These are phyloP conservation scores for Termitomyces heimii DNA, from an alignment of 768 basidiomycete species.

Conservation along the genomic window DNA sequence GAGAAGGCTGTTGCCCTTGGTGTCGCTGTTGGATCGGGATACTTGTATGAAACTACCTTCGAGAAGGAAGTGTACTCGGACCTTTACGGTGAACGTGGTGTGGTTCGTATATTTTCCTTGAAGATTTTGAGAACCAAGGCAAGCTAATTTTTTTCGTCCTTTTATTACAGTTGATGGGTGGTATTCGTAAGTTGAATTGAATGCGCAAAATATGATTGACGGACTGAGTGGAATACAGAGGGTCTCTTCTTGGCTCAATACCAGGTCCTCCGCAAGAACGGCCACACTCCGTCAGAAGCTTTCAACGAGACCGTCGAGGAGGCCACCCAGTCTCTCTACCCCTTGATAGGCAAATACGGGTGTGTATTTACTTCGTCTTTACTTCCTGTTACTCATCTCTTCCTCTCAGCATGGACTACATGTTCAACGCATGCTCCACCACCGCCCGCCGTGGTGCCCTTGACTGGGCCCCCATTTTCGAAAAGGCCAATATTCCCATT, in stretches of 20 bases:
- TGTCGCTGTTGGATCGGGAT: constrained; percentile 93
- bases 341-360: constrained; percentile 93
- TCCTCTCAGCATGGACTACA: constrained; percentile 88
- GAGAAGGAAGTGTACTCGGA: constrained; percentile 99
- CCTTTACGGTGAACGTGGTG: constrained; percentile 98
- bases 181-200: constrained; percentile 62
- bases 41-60: constrained; percentile 98
- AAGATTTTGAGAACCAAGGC: background rate
- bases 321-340: constrained; percentile 98
- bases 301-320: constrained; percentile 99
- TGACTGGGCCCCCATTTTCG: constrained; percentile 98
- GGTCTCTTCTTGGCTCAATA: constrained; percentile 99
- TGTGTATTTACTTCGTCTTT: constrained; percentile 27
- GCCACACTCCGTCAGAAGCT: constrained; percentile 95
- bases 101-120: constrained; percentile 51
- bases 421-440: constrained; percentile 99
- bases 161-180: constrained; percentile 80
- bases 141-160: constrained; percentile 3
- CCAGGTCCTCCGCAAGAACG: constrained; percentile 93
- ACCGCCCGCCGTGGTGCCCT: constrained; percentile 98
- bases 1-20: constrained; percentile 95
- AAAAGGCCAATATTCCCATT: constrained; percentile 89
- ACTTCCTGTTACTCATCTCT: background rate
- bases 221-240: constrained; percentile 40
- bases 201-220: background rate